phyloP scores from a whole-genome alignment of 2,329 filamentous ascomycete genomes.

The Dothistroma septosporum region DNA sequence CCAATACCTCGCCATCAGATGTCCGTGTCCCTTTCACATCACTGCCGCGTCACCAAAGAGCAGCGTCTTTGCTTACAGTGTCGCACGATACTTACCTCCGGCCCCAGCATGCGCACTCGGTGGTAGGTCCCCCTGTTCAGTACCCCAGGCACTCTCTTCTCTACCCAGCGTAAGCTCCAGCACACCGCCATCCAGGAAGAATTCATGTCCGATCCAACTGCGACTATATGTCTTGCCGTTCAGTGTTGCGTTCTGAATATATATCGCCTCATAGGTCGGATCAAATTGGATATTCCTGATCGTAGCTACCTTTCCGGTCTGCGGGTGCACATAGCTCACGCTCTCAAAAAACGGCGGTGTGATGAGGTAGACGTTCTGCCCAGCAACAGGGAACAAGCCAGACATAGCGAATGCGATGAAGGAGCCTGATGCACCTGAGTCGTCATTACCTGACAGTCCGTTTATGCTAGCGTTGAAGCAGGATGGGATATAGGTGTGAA shows the following conservation, averaged over 20 bases:
- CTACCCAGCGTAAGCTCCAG: conserved; percentile 22
- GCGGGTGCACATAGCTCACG: conserved; percentile 24
- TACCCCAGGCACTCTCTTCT: conserved; percentile 23
- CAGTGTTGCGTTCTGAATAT: conserved; percentile 24
- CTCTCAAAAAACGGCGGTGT: conserved; percentile 23
- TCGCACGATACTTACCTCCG: too few relatives aligned
- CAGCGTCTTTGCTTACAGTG: too few relatives aligned
- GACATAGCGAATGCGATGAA: conserved; percentile 26
- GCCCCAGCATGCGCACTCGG: conserved; percentile 11
- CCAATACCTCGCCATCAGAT: too few relatives aligned
- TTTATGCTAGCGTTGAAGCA: conserved; percentile 19
- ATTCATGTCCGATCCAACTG: conserved; percentile 27
- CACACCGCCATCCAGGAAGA: conserved; percentile 21
- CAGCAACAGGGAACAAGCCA: conserved; percentile 23
- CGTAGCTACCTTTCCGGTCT: conserved; percentile 21
- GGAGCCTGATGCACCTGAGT: conserved; percentile 21
- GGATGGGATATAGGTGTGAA: conserved; percentile 22
- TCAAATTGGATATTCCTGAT: conserved; percentile 34
- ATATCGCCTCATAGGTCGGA: conserved; percentile 29
- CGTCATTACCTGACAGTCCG: conserved; percentile 24
- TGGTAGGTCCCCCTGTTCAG: conserved; percentile 31
- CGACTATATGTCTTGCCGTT: conserved; percentile 19
- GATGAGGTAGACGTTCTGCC: conserved; percentile 24
- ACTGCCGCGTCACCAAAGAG: too few relatives aligned
- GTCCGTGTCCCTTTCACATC: too few relatives aligned